A percentile compares a stretch with the other conserved stretches of the same genome.
These are phyloP conservation scores for Pezicula neosporulosa DNA, from an alignment of 2,329 filamentous ascomycete species.

Conservation along the genomic window DNA sequence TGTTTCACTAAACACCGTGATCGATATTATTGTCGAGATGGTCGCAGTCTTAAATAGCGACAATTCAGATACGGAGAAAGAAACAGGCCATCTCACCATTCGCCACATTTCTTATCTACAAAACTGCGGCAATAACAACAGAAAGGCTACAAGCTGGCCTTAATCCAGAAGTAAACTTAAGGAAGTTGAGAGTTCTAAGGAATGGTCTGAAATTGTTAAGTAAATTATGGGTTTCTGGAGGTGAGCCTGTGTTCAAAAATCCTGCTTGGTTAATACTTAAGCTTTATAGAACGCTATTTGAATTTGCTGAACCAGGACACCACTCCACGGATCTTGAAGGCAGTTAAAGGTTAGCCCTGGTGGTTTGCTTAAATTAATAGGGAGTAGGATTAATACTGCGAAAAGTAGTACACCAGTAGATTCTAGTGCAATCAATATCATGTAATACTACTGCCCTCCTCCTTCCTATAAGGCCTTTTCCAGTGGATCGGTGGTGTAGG, in stretches of 20 bases:
- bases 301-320: background rate
- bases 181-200: constrained; percentile 2
- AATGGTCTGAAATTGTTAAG: background rate
- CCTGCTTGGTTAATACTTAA: background rate
- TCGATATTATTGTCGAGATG: constrained; percentile 5
- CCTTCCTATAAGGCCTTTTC: too few relatives aligned
- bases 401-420: too few relatives aligned
- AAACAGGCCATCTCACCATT: constrained; percentile 2
- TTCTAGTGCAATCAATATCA: too few relatives aligned
- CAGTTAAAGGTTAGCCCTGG: background rate
- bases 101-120: constrained; percentile 6
- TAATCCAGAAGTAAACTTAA: constrained; percentile 1
- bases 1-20: background rate
- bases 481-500: too few relatives aligned
- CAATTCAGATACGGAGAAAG: background rate
- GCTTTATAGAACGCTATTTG: background rate
- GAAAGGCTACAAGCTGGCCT: background rate
- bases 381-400: too few relatives aligned
- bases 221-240: constrained; percentile 4
- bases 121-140: constrained; percentile 3
- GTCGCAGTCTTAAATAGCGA: background rate
- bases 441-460: too few relatives aligned
- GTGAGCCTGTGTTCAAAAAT: background rate
- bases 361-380: too few relatives aligned
- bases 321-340: background rate